A percentile compares a stretch with the other conserved stretches of the same genome.
phyloP scores from a whole-genome alignment of 352 stramenopile genomes.

The Globisporangium radiosum region DNA sequence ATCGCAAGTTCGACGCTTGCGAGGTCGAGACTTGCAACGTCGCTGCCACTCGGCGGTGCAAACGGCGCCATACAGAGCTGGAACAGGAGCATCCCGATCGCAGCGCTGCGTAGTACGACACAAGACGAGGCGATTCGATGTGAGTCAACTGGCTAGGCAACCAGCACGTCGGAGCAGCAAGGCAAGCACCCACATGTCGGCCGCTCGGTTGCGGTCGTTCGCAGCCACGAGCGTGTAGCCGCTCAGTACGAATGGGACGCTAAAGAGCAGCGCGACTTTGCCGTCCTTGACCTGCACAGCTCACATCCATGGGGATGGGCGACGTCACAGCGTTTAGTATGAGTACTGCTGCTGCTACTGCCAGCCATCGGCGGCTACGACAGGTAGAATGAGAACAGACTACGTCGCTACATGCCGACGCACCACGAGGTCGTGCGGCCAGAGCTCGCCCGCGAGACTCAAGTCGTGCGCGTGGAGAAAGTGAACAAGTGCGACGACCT shows the following conservation, averaged over 20 bases:
- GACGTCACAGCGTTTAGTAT: too few species aligned
- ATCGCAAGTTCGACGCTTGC: conserved; percentile 30
- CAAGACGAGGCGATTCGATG: too few species aligned
- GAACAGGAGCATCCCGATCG: conserved; percentile 57
- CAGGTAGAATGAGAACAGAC: too few species aligned
- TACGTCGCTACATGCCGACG: not conserved
- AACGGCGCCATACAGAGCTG: conserved; percentile 46
- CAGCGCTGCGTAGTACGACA: conserved; percentile 18
- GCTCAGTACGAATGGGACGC: conserved; percentile 35
- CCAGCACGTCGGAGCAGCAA: not conserved
- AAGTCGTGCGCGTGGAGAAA: conserved; percentile 51
- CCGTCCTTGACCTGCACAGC: conserved; percentile 26
- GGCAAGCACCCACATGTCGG: conserved; percentile 33
- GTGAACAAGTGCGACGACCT: conserved; percentile 43
- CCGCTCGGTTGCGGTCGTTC: conserved; percentile 26
- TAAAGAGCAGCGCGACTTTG: conserved; percentile 35
- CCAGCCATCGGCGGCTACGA: too few species aligned
- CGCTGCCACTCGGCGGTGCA: conserved; percentile 7
- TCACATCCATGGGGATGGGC: not conserved
- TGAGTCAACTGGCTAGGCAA: too few species aligned
- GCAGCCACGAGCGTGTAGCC: conserved; percentile 38
- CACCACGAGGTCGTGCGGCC: conserved; percentile 43
- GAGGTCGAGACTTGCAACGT: conserved; percentile 16
- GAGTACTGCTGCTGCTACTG: too few species aligned
- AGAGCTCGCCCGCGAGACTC: conserved; percentile 45